A percentile compares a stretch with the other conserved stretches of the same genome.
phyloP scores from a whole-genome alignment of 805 yeast genomes.

The Sugiyamaella valdiviana region DNA sequence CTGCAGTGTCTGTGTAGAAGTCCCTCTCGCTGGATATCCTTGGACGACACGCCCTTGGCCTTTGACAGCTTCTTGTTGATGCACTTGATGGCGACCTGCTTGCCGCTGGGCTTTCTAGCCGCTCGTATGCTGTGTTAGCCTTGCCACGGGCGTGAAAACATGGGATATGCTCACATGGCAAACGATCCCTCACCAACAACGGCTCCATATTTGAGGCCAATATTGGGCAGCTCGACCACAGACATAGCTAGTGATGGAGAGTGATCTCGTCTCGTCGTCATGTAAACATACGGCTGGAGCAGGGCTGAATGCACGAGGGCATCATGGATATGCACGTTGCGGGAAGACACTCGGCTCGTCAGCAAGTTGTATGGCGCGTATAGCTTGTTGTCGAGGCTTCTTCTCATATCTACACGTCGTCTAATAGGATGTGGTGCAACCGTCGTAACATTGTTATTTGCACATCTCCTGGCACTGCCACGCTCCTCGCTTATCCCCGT shows the following conservation, averaged over 20 bases:
- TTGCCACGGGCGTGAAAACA: background rate
- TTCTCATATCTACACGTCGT: no score
- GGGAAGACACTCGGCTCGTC: no score
- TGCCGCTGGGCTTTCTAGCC: slow-evolving; percentile 37
- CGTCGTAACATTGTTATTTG: no score
- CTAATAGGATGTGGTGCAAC: no score
- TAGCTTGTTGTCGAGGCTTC: no score
- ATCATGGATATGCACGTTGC: no score
- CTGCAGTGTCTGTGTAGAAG: slow-evolving; percentile 53
- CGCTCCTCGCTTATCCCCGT: background rate
- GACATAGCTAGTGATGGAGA: background rate
- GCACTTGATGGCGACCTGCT: slow-evolving; percentile 53
- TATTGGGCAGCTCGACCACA: slow-evolving; percentile 4
- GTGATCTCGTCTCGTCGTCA: background rate
- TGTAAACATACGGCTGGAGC: background rate
- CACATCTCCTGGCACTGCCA: background rate
- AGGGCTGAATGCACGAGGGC: background rate
- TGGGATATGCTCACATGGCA: slow-evolving; percentile 44
- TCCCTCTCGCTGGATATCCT: slow-evolving; percentile 39
- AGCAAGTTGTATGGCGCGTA: no score
- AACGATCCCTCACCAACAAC: slow-evolving; percentile 65
- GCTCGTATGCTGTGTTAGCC: slow-evolving; percentile 39
- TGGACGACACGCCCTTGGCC: slow-evolving; percentile 8
- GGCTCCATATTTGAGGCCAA: slow-evolving; percentile 33
- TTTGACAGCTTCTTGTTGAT: slow-evolving; percentile 34